These are phyloP conservation scores for Diaporthe sp. DNA, from an alignment of 2,329 filamentous ascomycete species.

Conservation along the genomic window DNA sequence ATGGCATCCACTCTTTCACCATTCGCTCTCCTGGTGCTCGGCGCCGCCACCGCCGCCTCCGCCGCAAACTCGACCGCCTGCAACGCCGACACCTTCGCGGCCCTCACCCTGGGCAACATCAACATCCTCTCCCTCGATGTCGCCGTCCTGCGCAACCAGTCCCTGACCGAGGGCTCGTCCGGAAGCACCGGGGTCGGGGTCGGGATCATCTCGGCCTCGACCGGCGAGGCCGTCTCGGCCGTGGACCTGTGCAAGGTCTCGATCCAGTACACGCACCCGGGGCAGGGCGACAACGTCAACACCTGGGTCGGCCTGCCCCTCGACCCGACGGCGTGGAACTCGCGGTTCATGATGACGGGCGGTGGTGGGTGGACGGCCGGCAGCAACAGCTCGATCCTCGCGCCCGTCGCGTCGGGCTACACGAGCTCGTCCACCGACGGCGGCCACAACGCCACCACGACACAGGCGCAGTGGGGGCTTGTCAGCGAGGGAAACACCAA, in stretches of 20 bases:
- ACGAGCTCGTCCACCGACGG: slow-evolving; percentile 45
- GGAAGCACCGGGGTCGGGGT: slow-evolving; percentile 7
- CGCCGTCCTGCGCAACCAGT: slow-evolving; percentile 8
- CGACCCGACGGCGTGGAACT: slow-evolving; percentile 15
- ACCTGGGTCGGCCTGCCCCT: slow-evolving; percentile 31
- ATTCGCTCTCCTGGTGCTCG: neutral
- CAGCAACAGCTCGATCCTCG: slow-evolving; percentile 37
- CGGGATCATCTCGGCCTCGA: slow-evolving; percentile 1
- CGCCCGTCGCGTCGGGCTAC: slow-evolving; percentile 30
- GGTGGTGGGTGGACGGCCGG: slow-evolving; percentile 34
- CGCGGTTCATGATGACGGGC: slow-evolving; percentile 32
- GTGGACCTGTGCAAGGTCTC: slow-evolving; percentile 33
- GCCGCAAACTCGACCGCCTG: slow-evolving; percentile 14
- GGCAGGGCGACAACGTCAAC: slow-evolving; percentile 33
- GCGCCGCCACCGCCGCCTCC: neutral
- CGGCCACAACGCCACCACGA: slow-evolving; percentile 43
- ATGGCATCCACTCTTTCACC: slow-evolving; percentile 29
- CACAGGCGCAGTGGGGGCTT: slow-evolving; percentile 26
- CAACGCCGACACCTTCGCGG: slow-evolving; percentile 15
- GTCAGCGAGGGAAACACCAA: slow-evolving; percentile 40
- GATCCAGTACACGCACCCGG: slow-evolving; percentile 36
- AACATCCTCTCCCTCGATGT: slow-evolving; percentile 27
- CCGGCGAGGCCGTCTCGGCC: slow-evolving; percentile 13
- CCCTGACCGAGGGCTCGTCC: neutral
- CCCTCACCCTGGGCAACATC: slow-evolving; percentile 29